Evolutionary conservation across 345 rosid species (phyloP).

Genomic region (Streptanthus diversifolius): DNA sequence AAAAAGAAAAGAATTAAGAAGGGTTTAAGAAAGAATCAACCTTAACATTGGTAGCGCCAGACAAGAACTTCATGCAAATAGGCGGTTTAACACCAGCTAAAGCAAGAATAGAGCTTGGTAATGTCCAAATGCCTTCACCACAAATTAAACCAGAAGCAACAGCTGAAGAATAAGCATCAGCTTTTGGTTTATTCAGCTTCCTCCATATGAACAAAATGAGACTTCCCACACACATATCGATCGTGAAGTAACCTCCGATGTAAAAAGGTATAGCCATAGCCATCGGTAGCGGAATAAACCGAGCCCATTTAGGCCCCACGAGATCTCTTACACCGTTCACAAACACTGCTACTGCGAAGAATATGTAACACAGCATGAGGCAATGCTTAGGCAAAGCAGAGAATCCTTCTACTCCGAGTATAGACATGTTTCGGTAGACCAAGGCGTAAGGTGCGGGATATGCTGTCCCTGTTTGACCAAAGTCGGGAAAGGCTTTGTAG

Average conservation of each 20-base stretch:
- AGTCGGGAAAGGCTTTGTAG: slow-evolving; percentile 56
- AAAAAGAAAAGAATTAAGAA: slow-evolving; percentile 17
- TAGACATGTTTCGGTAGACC: slow-evolving; percentile 51
- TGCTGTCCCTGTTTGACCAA: slow-evolving; percentile 38
- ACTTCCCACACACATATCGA: slow-evolving; percentile 79
- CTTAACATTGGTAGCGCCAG: slow-evolving; percentile 39
- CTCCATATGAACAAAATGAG: slow-evolving; percentile 62
- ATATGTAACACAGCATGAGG: slow-evolving; percentile 47
- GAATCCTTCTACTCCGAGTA: slow-evolving; percentile 61
- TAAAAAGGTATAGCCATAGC: slow-evolving; percentile 82
- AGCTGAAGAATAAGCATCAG: slow-evolving; percentile 57
- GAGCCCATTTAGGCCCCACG: slow-evolving; percentile 34
- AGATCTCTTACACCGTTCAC: slow-evolving; percentile 48
- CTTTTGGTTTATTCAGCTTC: slow-evolving; percentile 50
- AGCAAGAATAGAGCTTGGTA: slow-evolving; percentile 61
- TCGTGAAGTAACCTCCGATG: slow-evolving; percentile 63
- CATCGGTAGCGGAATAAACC: slow-evolving; percentile 62
- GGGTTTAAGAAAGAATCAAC: slow-evolving; percentile 50
- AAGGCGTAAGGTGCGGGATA: slow-evolving; percentile 60
- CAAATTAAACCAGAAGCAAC: slow-evolving; percentile 78
- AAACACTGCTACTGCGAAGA: slow-evolving; percentile 50
- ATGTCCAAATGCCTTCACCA: slow-evolving; percentile 73
- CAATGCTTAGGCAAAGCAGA: slow-evolving; percentile 58
- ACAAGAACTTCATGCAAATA: slow-evolving; percentile 76
- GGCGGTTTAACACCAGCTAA: slow-evolving; percentile 58